Base-by-base conservation (phyloP, 768 basidiomycete genomes). In the Pisolithus sp. region DNA sequence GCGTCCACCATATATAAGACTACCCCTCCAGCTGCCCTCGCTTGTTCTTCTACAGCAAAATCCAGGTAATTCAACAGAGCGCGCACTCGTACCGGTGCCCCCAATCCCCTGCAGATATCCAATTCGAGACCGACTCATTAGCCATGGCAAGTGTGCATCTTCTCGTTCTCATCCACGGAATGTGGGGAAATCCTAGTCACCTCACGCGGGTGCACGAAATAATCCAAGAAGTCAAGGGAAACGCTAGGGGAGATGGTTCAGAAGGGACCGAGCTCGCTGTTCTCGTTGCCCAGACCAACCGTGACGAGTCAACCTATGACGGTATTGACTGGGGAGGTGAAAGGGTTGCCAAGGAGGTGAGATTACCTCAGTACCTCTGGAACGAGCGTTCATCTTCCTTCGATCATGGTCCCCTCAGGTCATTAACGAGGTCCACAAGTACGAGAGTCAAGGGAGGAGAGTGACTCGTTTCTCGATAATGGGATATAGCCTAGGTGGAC, bases 271-370 rank as follows among this genome's bases (percentile, higher is more conserved):
- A 73, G 52, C 73, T 93, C 5, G 79, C 80, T 34, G 73, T 88
- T 24, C 66, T 89, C n/a, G 62, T 81, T 0, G 78, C 88, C 3
- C 71, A 86, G 58, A 78, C 83, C 3, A 87, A 89, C 62, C 62
- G 71, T 17, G 81, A 81, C 28, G 77, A 81, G 26, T 76, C 76
- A 9, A 89, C 87, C 1, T 91, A 90, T 58, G 89, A 92, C 57
- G 89, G 89, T 1, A 79, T 92, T 21, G 89, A 92, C 62, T 87
- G 87, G 80, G 84, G 88, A 52, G 86, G 82, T 36, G 87, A 91
- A 68, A 75, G 91, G 30, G 81, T 92, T 34, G 81, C 88, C 4
- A 71, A 82, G 54, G 91, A 93, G 80, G 89, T 89, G 43, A 45
- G 43, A 45, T 26, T 10, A 17, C 26, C 9, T 21, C 23, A 8